Conservation (phyloP, 345 rosid genomes). For the Schrenkiella parvula region DNA sequence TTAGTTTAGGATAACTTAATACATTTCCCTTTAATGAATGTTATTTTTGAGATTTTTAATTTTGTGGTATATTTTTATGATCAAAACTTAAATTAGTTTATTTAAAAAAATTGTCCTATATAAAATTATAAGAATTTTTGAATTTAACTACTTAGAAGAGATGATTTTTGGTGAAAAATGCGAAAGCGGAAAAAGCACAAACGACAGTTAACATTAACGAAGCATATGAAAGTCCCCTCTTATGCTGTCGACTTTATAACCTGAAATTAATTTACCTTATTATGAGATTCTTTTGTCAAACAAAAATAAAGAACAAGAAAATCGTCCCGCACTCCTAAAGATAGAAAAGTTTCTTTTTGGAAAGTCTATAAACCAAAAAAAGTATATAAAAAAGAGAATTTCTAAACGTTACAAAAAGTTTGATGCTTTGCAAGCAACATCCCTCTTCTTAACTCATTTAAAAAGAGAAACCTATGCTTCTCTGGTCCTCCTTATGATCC, state of each 20-base stretch:
- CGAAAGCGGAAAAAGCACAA: no score
- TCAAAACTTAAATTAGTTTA: no score
- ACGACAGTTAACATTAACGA: neutral
- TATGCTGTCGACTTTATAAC: neutral
- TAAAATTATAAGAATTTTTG: neutral
- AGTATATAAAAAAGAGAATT: neutral
- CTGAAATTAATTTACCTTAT: neutral
- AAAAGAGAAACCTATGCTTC: constrained; percentile 22
- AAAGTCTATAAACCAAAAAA: constrained; percentile 2
- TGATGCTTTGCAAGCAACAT: constrained; percentile 15
- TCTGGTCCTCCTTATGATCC: constrained; percentile 18
- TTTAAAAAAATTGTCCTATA: no score
- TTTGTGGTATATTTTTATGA: no score
- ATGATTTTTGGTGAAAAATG: neutral
- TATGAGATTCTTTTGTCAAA: constrained; percentile 1
- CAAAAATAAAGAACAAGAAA: neutral
- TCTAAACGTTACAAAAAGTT: constrained; percentile 34
- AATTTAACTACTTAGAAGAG: neutral
- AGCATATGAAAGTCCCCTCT: neutral
- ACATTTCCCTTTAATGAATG: no score
- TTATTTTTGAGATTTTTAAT: no score
- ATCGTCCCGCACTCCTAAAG: constrained; percentile 14
- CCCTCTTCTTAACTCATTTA: constrained; percentile 9
- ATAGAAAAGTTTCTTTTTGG: neutral
- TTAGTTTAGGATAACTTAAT: no score